Base-by-base conservation (phyloP, 495 filamentous ascomycete species). In the Podospora pseudoanserina region DNA sequence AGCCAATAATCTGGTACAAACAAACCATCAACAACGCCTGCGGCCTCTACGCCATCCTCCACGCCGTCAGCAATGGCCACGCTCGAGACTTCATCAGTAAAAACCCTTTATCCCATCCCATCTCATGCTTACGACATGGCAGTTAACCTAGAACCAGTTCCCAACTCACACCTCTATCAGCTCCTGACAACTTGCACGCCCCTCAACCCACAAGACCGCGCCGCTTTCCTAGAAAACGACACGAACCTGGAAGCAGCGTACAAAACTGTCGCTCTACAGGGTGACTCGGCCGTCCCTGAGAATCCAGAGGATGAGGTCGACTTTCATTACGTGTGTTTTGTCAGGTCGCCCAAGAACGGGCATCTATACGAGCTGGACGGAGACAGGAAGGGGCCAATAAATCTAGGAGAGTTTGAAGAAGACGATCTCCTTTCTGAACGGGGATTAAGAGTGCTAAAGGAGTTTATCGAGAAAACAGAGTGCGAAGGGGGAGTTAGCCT, bases 241-340 rank as follows among this genome's bases (percentile, higher is more conserved):
- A 79, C 82, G 69, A 87, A 84, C 65, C 76, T 94, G 18, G 90
- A 92, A 75, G 77, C 75, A 57, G 89, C 88, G 28, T 89, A 93
- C 77, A 81, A 82, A 32, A 79, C 85, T 69, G 89, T 87, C 34
- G 91, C 90, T 19, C 77, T 71, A 23, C 64, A 86, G 70, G 91
- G 91, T 0, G 88, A 92, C 78, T 88, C 89, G 1, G 78, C 73
- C 28, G 87, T 88, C 53, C 90, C 89, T 34, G 75, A 78, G 71
- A 86, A 85, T 26, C 60, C 72, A 1, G 85, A 87, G 70, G 86
- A 85, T 68, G 81, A 84, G 71, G 83, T 89, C 28, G 86, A 89
- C 68, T 79, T 86, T 72, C 91, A 92, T 74, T 92, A 90, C 77
- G 86, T 92, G 69, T 88, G 86, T 67, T 92, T 93, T 77, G 88